Percentiles rank a stretch among this genome's conserved stretches.
phyloP scores from a whole-genome alignment of 768 basidiomycete genomes.

The Agaricus sinodeliciosus region DNA sequence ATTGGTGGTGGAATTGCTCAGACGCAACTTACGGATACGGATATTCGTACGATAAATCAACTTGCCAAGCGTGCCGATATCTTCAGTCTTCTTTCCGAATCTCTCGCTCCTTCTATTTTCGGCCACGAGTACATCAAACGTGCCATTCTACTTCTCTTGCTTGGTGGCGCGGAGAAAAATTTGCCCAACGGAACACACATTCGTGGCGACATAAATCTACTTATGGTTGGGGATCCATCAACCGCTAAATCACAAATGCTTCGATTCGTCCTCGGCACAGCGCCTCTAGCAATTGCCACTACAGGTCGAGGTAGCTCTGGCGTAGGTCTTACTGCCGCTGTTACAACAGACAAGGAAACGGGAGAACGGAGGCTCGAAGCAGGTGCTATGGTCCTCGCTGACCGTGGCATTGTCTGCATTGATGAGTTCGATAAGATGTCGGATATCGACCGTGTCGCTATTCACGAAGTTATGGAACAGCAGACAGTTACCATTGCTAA shows the following conservation, averaged over 20 bases:
- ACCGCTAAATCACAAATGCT: slow-evolving; percentile 97
- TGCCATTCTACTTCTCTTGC: slow-evolving; percentile 85
- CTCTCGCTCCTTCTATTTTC: slow-evolving; percentile 95
- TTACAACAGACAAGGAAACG: slow-evolving; percentile 97
- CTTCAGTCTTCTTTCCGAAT: slow-evolving; percentile 84
- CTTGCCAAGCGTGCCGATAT: slow-evolving; percentile 83
- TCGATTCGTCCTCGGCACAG: slow-evolving; percentile 92
- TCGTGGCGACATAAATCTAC: slow-evolving; percentile 97
- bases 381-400: slow-evolving; percentile 98
- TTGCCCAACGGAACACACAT: slow-evolving; percentile 96
- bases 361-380: slow-evolving; percentile 96
- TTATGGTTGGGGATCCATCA: slow-evolving; percentile 99
- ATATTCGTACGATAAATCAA: slow-evolving; percentile 95
- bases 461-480: slow-evolving; percentile 99
- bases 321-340: slow-evolving; percentile 97
- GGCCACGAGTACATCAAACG: slow-evolving; percentile 96
- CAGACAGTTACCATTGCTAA: slow-evolving; percentile 99
- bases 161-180: slow-evolving; percentile 98
- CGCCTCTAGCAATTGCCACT: slow-evolving; percentile 95
- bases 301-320: slow-evolving; percentile 98
- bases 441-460: slow-evolving; percentile 96
- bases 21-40: slow-evolving; percentile 83
- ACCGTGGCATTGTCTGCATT: slow-evolving; percentile 97
- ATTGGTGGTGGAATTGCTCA: slow-evolving; percentile 93
- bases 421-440: slow-evolving; percentile 99